A percentile compares a stretch with the other conserved stretches of the same genome.
Conservation (phyloP, 257 asterid species). For the Solanum chilense region DNA sequence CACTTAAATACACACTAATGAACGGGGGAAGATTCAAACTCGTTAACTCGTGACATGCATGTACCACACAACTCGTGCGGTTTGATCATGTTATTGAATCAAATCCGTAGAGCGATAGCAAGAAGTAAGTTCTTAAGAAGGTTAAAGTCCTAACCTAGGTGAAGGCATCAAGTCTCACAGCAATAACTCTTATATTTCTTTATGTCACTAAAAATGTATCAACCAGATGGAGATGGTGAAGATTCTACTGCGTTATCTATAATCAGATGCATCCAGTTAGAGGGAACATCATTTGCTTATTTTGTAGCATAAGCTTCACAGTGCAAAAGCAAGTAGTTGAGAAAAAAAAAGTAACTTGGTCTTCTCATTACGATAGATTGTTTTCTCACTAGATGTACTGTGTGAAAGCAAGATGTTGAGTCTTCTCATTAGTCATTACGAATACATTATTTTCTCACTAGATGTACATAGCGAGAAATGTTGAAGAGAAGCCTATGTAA, state of each 20-base stretch:
- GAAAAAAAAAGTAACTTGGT: too few species aligned
- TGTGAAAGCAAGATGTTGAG: not conserved
- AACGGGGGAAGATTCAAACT: not conserved
- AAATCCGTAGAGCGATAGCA: not conserved
- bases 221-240: too few species aligned
- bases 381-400: too few species aligned
- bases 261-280: too few species aligned
- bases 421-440: not conserved
- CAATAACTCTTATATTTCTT: too few species aligned
- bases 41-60: not conserved
- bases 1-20: not conserved
- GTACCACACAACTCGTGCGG: not conserved
- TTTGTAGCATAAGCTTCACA: too few species aligned
- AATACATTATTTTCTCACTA: not conserved
- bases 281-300: too few species aligned
- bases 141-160: not conserved
- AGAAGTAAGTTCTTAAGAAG: not conserved
- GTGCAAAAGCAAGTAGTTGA: too few species aligned
- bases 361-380: too few species aligned
- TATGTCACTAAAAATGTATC: too few species aligned
- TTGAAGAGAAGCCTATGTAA: not conserved
- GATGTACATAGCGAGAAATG: not conserved
- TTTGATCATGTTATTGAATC: not conserved
- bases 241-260: too few species aligned
- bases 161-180: too few species aligned